phyloP scores from a whole-genome alignment of 2,329 filamentous ascomycete genomes.

The Amylocarpus encephaloides region DNA sequence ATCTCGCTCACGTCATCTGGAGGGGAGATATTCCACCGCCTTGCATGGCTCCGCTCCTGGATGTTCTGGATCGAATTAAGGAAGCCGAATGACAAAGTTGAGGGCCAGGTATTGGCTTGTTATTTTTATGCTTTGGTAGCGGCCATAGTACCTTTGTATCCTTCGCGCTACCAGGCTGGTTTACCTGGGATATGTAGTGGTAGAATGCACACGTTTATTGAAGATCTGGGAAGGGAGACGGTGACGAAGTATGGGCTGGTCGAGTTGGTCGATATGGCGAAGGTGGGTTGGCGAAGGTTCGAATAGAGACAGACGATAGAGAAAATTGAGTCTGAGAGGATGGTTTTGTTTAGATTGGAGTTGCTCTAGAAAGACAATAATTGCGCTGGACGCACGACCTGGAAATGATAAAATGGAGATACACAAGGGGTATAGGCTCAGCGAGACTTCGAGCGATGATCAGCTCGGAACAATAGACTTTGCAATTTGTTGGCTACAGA shows the following conservation, averaged over 20 bases:
- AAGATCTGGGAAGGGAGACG: not conserved
- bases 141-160: slow-evolving; percentile 14
- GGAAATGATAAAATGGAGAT: too few species aligned
- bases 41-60: slow-evolving; percentile 16
- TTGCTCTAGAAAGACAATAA: too few species aligned
- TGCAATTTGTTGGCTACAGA: too few species aligned
- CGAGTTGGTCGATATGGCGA: not conserved
- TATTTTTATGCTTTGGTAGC: slow-evolving; percentile 15
- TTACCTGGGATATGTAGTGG: slow-evolving; percentile 1
- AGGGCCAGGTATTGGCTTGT: slow-evolving; percentile 7
- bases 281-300: not conserved
- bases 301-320: too few species aligned
- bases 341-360: too few species aligned
- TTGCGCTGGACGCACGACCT: too few species aligned
- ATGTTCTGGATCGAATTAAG: slow-evolving; percentile 21
- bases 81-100: not conserved
- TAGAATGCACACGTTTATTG: slow-evolving; percentile 6
- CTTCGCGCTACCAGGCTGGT: slow-evolving; percentile 8
- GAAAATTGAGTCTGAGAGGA: too few species aligned
- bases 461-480: too few species aligned
- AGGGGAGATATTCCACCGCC: slow-evolving; percentile 9
- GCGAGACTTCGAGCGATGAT: too few species aligned
- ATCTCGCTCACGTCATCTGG: slow-evolving; percentile 2
- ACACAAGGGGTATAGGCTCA: too few species aligned
- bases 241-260: not conserved